These are phyloP conservation scores for Lasiosphaeriaceae sp. DNA, from an alignment of 495 filamentous ascomycete species.

Conservation along the genomic window DNA sequence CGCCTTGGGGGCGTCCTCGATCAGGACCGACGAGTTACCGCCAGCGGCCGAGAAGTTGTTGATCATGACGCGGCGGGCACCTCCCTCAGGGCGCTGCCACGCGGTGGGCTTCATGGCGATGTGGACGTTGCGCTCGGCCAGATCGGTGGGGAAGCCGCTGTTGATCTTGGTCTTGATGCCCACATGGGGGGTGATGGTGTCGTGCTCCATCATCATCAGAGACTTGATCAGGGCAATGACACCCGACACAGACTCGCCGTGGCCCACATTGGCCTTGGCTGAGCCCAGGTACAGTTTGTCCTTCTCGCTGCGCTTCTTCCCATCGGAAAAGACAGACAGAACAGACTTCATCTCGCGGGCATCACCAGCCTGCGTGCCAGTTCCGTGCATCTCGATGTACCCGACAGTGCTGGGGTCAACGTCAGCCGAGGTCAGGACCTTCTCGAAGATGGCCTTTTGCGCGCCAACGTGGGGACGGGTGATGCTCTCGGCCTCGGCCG, in stretches of 20 bases:
- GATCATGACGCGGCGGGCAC: slow-evolving; percentile 46
- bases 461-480: slow-evolving; percentile 66
- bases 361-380: slow-evolving; percentile 74
- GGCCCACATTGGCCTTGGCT: slow-evolving; percentile 80
- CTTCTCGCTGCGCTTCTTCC: slow-evolving; percentile 44
- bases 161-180: slow-evolving; percentile 77
- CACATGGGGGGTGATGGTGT: slow-evolving; percentile 27
- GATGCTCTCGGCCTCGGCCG: slow-evolving; percentile 65
- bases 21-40: slow-evolving; percentile 57
- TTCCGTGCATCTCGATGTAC: slow-evolving; percentile 83
- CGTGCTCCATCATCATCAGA: slow-evolving; percentile 63
- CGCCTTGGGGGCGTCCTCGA: slow-evolving; percentile 48
- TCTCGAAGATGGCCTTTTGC: slow-evolving; percentile 59
- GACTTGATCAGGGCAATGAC: slow-evolving; percentile 74
- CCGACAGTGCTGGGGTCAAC: slow-evolving; percentile 62
- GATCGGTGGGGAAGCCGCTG: slow-evolving; percentile 68
- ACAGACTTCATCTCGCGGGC: slow-evolving; percentile 70
- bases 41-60: slow-evolving; percentile 64
- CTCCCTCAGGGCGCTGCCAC: slow-evolving; percentile 53
- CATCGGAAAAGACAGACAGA: slow-evolving; percentile 70
- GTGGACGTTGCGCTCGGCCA: slow-evolving; percentile 67
- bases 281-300: slow-evolving; percentile 72
- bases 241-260: slow-evolving; percentile 79
- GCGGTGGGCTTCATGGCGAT: slow-evolving; percentile 50
- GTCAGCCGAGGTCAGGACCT: slow-evolving; percentile 58